Base-by-base conservation (phyloP, 768 basidiomycete genomes). In the Chalciporus chontae region DNA sequence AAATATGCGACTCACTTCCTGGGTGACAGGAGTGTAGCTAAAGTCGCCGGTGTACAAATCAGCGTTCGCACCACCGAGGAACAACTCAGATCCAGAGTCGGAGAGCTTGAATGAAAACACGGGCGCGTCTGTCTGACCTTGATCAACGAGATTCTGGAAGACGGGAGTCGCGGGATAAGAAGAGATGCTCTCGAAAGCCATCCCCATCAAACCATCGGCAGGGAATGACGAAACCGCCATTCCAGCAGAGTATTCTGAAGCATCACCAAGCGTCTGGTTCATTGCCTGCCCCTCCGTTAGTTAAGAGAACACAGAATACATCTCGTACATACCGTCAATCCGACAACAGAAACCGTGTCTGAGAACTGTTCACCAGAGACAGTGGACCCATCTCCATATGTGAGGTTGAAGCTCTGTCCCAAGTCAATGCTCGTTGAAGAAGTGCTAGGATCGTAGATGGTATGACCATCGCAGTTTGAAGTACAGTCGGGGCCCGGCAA, bases 91-190 rank as follows among this genome's bases (percentile, higher is more conserved):
- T 5, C 70, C 71, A 13, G 57, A 47, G 8, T 57, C 18, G 11
- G 76, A 60, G 8, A 81, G 62, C 58, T 77, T 78, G 60, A 83
- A 76, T 10, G 73, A 69, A 57, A 81, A 80, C 42, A 66, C 64
- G 19, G 71, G 47, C 5, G 65, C 51, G 8, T 66, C 53, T 2
- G 62, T 55, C 47, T 61, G 46, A 4, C 63, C 65, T 44, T 80
- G 66, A 1, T 57, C 47, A 18, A 77, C 52, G 5, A 80, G 69
- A 14, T 63, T 73, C 36, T 77, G 64, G 54, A 77, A 73, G 39
- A 75, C 56, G 0, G 75, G 71, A 10, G 43, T 59, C 1, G 64
- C 59, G 17, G 55, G 45, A 50, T 64, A 74, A 9, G 38, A 59
- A 11, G 75, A 73, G 43, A 76, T 58, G 24, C 70, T 48, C 26